These are phyloP conservation scores for Daldinia loculata DNA, from an alignment of 495 filamentous ascomycete genomes.

Conservation along the genomic window DNA sequence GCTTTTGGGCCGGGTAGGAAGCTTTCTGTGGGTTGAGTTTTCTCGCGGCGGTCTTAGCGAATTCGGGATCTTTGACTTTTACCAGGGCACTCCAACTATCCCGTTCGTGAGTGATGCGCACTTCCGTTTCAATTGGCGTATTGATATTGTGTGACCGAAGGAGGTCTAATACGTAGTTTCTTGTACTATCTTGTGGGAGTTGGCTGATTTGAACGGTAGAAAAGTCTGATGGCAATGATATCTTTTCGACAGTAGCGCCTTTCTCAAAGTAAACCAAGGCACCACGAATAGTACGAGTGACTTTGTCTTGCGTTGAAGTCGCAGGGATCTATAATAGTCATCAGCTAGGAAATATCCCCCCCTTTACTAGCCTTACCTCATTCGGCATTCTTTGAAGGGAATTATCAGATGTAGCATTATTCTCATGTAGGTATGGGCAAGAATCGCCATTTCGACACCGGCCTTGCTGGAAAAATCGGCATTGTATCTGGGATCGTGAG, in stretches of 20 bases:
- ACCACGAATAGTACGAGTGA: conserved; percentile 36
- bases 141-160: conserved; percentile 11
- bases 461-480: conserved; percentile 10
- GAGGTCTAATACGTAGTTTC: conserved; percentile 16
- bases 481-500: conserved; percentile 3
- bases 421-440: conserved; percentile 5
- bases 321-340: neutral
- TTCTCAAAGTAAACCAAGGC: conserved; percentile 41
- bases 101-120: neutral
- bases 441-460: conserved; percentile 10
- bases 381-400: neutral
- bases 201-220: conserved; percentile 43
- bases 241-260: conserved; percentile 41
- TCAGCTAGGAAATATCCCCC: neutral
- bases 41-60: conserved; percentile 15
- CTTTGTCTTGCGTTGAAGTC: neutral
- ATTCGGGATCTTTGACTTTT: conserved; percentile 38
- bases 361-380: neutral
- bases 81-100: conserved; percentile 28
- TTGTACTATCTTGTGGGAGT: conserved; percentile 36
- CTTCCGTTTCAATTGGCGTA: neutral
- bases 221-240: conserved; percentile 42
- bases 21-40: neutral
- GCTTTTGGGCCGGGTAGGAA: neutral
- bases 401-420: neutral